Percentiles rank a stretch among this genome's conserved stretches.
phyloP scores from a whole-genome alignment of 768 basidiomycete genomes.

The Pulveroboletus sp. region DNA sequence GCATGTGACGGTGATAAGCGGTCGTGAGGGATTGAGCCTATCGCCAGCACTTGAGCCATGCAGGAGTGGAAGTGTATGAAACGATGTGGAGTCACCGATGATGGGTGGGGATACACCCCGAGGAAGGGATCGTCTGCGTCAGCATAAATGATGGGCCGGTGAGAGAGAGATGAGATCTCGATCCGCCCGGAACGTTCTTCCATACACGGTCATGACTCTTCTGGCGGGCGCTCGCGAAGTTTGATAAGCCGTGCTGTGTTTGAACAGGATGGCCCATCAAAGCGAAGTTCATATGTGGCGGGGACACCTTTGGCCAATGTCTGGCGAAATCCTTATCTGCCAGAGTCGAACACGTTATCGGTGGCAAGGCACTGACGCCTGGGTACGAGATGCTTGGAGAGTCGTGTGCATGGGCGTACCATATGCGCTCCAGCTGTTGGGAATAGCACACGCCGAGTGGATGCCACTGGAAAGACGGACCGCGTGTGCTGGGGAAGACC shows the following conservation, averaged over 20 bases:
- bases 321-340: constrained; percentile 17
- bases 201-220: neutral
- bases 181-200: neutral
- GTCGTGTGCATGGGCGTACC: neutral
- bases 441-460: neutral
- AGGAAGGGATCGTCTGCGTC: neutral
- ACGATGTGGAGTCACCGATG: neutral
- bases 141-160: constrained; percentile 18
- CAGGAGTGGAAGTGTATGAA: neutral
- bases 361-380: neutral
- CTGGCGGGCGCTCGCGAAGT: constrained; percentile 2
- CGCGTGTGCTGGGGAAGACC: no score
- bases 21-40: neutral
- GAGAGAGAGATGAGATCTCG: constrained; percentile 5
- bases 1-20: neutral
- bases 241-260: constrained; percentile 15
- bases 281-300: no score
- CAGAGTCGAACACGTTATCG: constrained; percentile 1
- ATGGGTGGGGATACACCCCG: neutral
- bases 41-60: constrained; percentile 12
- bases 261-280: neutral
- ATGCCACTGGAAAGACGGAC: no score
- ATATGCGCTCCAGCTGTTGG: neutral
- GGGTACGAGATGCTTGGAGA: neutral
- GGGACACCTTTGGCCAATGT: constrained; percentile 13